Evolutionary conservation across 2,329 filamentous ascomycete genomes (phyloP).

Genomic region (Phyllosticta ampelicida): DNA sequence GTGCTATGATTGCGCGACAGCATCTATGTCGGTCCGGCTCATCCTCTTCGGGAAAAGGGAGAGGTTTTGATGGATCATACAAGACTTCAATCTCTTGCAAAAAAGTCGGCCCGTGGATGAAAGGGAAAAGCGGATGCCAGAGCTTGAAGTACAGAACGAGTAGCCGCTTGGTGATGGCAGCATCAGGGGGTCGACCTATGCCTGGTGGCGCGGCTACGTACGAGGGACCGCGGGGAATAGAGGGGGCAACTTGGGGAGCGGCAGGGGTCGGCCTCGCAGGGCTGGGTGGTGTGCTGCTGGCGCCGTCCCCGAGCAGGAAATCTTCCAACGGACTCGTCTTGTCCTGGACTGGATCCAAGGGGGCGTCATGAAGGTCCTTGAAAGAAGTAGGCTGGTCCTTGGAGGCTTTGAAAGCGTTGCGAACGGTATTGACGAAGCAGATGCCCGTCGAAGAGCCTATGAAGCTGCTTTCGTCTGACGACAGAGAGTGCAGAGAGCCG

Average conservation of each 20-base stretch:
- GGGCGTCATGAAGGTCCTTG: neutral
- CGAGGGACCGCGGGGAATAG: conserved; percentile 3
- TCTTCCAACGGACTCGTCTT: conserved; percentile 7
- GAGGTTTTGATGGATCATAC: conserved; percentile 5
- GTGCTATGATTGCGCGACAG: conserved; percentile 8
- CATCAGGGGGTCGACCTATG: conserved; percentile 3
- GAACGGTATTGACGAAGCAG: conserved; percentile 11
- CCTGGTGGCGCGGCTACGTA: conserved; percentile 9
- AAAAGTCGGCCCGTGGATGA: conserved; percentile 44
- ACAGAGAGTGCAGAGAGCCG: conserved; percentile 1
- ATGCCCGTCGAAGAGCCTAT: conserved; percentile 9
- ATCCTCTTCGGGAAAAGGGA: neutral
- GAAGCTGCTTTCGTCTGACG: conserved; percentile 7
- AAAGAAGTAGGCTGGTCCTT: neutral
- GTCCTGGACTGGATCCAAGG: conserved; percentile 5
- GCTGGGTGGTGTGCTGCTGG: neutral
- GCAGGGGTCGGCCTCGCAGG: neutral
- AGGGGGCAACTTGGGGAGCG: neutral
- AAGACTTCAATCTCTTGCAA: conserved; percentile 22
- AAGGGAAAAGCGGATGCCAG: conserved; percentile 49
- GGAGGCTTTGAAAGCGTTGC: conserved; percentile 9
- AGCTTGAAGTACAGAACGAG: conserved; percentile 39
- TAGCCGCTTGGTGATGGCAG: neutral
- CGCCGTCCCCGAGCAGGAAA: conserved; percentile 6
- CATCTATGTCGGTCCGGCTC: conserved; percentile 8